Evolutionary conservation across 495 filamentous ascomycete genomes (phyloP).

Genomic region (Aspergillus taichungensis): DNA sequence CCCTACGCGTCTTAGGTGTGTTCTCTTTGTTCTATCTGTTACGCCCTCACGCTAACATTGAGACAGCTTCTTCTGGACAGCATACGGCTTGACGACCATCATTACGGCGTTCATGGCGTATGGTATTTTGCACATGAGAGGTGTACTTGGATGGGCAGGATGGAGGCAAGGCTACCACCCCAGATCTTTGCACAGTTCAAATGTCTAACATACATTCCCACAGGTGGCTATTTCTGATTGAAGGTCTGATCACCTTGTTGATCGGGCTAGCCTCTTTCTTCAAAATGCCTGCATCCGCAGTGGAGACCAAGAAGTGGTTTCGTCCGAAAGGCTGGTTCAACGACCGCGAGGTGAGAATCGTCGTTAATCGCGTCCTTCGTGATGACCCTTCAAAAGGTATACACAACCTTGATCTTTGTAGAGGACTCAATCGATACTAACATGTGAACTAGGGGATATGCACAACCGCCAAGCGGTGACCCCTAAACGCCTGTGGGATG

Average conservation of each 20-base stretch:
- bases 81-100: constrained; percentile 42
- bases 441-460: constrained; percentile 30
- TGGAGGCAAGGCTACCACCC: constrained; percentile 28
- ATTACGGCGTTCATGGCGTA: constrained; percentile 37
- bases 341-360: constrained; percentile 48
- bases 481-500: constrained; percentile 32
- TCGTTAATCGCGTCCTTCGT: constrained; percentile 54
- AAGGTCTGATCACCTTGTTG: constrained; percentile 43
- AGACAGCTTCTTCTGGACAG: constrained; percentile 51
- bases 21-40: constrained; percentile 5
- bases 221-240: constrained; percentile 43
- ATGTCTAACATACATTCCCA: background rate
- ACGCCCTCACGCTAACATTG: background rate
- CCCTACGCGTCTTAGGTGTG: constrained; percentile 47
- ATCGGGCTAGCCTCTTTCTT: constrained; percentile 45
- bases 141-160: constrained; percentile 21
- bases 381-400: constrained; percentile 55
- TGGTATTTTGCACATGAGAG: constrained; percentile 34
- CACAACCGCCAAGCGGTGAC: constrained; percentile 47
- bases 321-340: constrained; percentile 54
- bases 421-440: background rate
- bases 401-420: background rate
- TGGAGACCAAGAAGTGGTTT: constrained; percentile 46
- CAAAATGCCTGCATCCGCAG: constrained; percentile 43
- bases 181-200: constrained; percentile 19